Evolutionary conservation across 2,329 filamentous ascomycete genomes (phyloP).

Genomic region (Penicillium griseofulvum): DNA sequence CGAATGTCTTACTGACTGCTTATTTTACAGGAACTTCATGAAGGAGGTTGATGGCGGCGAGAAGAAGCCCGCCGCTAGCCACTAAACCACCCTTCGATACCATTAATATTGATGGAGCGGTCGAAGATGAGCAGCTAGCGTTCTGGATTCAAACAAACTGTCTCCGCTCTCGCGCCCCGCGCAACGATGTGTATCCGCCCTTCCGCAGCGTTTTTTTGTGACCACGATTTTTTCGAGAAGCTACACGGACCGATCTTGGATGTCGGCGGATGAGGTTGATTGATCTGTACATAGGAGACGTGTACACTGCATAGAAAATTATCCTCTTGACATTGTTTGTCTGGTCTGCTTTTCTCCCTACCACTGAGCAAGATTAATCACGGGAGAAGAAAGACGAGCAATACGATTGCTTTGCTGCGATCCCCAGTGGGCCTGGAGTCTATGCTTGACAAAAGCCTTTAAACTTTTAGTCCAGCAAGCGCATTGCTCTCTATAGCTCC

Average conservation of each 20-base stretch:
- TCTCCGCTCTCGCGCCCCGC: conserved; percentile 13
- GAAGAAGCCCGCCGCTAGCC: conserved; percentile 39
- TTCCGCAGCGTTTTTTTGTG: conserved; percentile 2
- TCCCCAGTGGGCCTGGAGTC: neutral
- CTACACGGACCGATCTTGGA: conserved; percentile 12
- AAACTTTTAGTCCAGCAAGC: neutral
- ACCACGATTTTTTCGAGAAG: conserved; percentile 6
- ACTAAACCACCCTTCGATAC: conserved; percentile 27
- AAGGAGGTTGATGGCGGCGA: conserved; percentile 50
- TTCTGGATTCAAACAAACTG: conserved; percentile 16
- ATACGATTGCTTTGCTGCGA: neutral
- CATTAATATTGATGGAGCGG: conserved; percentile 18
- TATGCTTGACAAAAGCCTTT: neutral
- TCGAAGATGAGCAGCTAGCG: conserved; percentile 13
- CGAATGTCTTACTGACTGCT: neutral
- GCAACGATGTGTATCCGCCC: conserved; percentile 12
- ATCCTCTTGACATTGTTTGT: conserved; percentile 12
- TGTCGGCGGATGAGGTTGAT: conserved; percentile 18
- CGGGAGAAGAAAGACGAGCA: neutral
- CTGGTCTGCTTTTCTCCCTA: neutral
- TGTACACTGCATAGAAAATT: conserved; percentile 29
- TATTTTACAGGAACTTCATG: conserved; percentile 48
- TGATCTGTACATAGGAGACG: conserved; percentile 28
- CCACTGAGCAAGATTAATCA: neutral
- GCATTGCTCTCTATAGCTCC: neutral